Evolutionary conservation across 305 asterid genomes (phyloP), one percentile per base, ranked within the genome.

Genomic region (Lippia alba): DNA sequence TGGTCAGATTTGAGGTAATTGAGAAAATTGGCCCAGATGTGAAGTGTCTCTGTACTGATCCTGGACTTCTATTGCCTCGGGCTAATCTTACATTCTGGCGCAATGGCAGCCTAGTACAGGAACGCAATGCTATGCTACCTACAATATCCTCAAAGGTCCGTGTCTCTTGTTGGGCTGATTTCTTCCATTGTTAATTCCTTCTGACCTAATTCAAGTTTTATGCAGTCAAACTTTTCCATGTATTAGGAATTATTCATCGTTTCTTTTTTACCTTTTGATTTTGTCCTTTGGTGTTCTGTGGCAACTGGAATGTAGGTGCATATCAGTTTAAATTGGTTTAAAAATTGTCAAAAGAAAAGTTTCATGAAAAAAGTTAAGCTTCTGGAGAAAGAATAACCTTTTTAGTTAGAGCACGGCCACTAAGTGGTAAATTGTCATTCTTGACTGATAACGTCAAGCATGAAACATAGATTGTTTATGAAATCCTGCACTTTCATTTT

Each of bases 11-110:
- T 84, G 94, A 92, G 56, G 97, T 92, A 80, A 78, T 86, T 60
- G 97, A 90, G 80, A 92, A 82, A 80, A 82, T 90, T 79, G 98
- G 98, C 73, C 98, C 98, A 54, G 98, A 92, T 82, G 98, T 92
- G 48, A 90, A 84, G 79, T 92, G 98, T 80, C 80, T 63, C 48
- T 92, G 98, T 81, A 89, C 96, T 15, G 98, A 92, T 84, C 92
- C 96, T 57, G 98, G 97, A 12, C 98, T 89, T 78, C 76, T 92
- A 19, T 73, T 92, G 66, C 98, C 98, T 54, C 85, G 98, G 76
- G 98, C 98, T 66, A 92, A 92, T 69, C 82, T 92, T 72, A 87
- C 98, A 63, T 89, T 86, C 78, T 92, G 98, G 98, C 92, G 97
- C 30, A 80, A 89, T 75, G 97, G 95, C 39, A 89, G 91, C 72